Base-by-base conservation (phyloP, 495 filamentous ascomycete genomes). In the Cetradonia linearis region DNA sequence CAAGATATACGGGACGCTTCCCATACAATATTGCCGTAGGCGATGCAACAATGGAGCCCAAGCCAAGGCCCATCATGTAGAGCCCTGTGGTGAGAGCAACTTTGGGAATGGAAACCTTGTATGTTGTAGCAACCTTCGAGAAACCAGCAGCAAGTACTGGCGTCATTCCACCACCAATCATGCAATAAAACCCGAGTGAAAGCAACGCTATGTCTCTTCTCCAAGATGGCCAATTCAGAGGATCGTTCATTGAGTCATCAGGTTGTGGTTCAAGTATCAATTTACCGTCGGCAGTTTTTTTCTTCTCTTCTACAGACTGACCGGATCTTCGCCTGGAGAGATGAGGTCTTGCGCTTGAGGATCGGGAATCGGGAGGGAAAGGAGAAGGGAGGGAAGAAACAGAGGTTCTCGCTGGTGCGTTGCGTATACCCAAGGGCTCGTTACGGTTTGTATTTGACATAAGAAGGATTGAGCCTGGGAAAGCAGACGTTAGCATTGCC, bases 201-300 rank as follows among this genome's bases (percentile, higher is more conserved):
- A 95, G 62, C 63, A 98, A 71, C 0, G 93, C 89, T 34, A 80
- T 68, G 74, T 96, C 89, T 71, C 93, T 76, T 36, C 89, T 81
- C 86, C 87, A 89, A 2, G 77, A 71, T 2, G 88, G 83, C 93
- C 93, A 98, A 66, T 98, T 98, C 47, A 98, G 71, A 0, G 93
- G 93, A 66, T 98, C 93, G 62, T 98, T 95, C 30, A 77, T 74
- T 0, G 88, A 89, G 40, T 95, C 89, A 47, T 96, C 91, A 1
- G 93, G 93, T 67, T 97, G 93, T 0, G 92, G 92, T 1, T 94
- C 86, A 10, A 98, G 74, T 58, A 98, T 88, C 64, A 96, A 89
- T 55, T 82, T 82, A 36, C 92, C 93, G 71, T 96, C 84, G 20
- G 75, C 69, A 8, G 91, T 96, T 62, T 76, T 84, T 74, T 96